phyloP scores from a whole-genome alignment of 345 rosid genomes.

The Anastatica hierochuntica region DNA sequence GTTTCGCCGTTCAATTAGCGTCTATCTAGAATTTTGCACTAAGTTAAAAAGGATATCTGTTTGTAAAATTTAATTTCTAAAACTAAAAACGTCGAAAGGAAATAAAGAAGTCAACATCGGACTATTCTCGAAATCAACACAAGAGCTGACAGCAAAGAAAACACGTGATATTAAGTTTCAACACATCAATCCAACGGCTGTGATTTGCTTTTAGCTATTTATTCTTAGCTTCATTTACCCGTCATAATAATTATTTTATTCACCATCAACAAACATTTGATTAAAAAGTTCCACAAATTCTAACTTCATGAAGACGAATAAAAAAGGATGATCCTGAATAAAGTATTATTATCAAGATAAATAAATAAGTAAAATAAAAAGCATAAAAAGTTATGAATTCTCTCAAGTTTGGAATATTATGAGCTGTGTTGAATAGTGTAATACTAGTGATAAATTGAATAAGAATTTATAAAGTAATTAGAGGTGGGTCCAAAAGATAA shows the following conservation, averaged over 20 bases:
- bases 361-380: not conserved
- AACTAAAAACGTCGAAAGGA: too few species aligned
- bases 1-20: too few species aligned
- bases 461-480: constrained; percentile 5
- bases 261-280: not conserved
- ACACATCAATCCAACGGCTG: constrained; percentile 18
- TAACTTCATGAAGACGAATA: not conserved
- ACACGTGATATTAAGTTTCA: constrained; percentile 20
- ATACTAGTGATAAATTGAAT: not conserved
- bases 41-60: too few species aligned
- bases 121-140: constrained; percentile 30
- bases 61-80: too few species aligned
- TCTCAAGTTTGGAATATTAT: constrained; percentile 29
- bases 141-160: constrained; percentile 25
- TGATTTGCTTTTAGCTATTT: not conserved
- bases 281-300: not conserved
- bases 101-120: constrained; percentile 18
- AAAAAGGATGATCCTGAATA: not conserved
- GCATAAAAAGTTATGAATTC: constrained; percentile 12
- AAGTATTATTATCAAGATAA: not conserved
- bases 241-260: not conserved
- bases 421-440: constrained; percentile 22
- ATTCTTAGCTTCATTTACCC: constrained; percentile 23
- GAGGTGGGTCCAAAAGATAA: constrained; percentile 14
- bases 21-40: too few species aligned